phyloP scores from a whole-genome alignment of 2,329 filamentous ascomycete species.

The Fusarium coicis region DNA sequence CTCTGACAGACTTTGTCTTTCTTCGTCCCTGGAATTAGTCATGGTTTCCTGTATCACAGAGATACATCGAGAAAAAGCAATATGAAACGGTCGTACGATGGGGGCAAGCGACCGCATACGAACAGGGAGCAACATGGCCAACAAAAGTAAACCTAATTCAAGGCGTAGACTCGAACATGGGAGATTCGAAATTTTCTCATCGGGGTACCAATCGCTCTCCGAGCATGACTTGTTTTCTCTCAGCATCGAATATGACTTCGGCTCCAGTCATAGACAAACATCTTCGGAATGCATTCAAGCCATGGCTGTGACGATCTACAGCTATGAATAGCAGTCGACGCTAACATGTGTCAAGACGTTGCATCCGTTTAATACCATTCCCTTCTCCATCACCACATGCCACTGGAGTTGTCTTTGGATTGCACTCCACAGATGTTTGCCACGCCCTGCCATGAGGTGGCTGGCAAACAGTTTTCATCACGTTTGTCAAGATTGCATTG shows the following conservation, averaged over 20 bases:
- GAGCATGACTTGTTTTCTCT: constrained; percentile 31
- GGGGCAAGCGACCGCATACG: constrained; percentile 11
- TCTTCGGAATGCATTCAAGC: constrained; percentile 8
- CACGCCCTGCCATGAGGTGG: constrained; percentile 37
- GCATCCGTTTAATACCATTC: constrained; percentile 4
- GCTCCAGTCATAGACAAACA: not conserved
- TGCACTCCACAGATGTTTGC: constrained; percentile 9
- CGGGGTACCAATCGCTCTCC: constrained; percentile 2
- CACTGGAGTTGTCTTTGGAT: constrained; percentile 5
- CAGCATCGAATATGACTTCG: not conserved
- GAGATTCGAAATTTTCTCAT: not conserved
- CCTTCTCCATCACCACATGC: constrained; percentile 28
- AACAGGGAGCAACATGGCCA: constrained; percentile 12
- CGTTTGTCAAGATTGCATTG: constrained; percentile 22
- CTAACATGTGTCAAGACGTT: constrained; percentile 27
- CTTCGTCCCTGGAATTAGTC: not conserved
- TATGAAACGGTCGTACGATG: constrained; percentile 27
- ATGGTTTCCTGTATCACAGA: not conserved
- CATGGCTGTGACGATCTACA: constrained; percentile 19
- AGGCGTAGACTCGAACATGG: constrained; percentile 10
- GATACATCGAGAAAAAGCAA: constrained; percentile 29
- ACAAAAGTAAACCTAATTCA: constrained; percentile 18
- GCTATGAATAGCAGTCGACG: constrained; percentile 33
- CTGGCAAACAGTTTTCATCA: constrained; percentile 1
- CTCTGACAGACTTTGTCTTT: not conserved